Evolutionary conservation across 768 basidiomycete species (phyloP), one percentile per base, ranked within the genome.

Genomic region (Porpolomopsis calyptriformis): DNA sequence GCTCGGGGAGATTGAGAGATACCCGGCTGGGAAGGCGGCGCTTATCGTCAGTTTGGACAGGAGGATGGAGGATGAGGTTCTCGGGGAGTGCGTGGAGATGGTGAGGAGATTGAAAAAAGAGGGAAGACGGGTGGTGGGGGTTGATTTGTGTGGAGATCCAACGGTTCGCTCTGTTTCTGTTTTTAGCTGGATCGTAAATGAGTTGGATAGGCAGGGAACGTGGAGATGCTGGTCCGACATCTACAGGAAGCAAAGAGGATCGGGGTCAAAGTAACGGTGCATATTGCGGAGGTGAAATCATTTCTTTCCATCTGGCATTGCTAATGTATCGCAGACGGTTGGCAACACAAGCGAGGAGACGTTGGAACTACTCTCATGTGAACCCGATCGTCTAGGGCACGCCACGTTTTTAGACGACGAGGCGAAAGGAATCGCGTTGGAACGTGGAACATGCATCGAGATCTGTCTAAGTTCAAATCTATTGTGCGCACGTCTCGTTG

Each of bases 101-200:
- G 82, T 82, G 1, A 67, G 72, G 10, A 57, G 62, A 46, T 56
- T 92, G 46, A 79, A 68, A 48, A 42, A 57, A 2, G 70, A 70
- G 29, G 82, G 85, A 0, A 62, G 78, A 39, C 67, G 79, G 5
- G 67, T 91, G 2, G 80, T 89, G 1, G 88, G 85, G 3, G 62
- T 92, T 2, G 88, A 92, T 61, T 61, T 92, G 2, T 90, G 87
- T 52, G 88, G 88, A 0, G 74, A 88, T 60, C 87, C 87, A 1
- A 57, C 52, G 45, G 68, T 70, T 16, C 16, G 27, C 9, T 46
- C 4, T 34, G 9, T 8, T 36, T 42, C 9, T 14, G 37, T 38
- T 25, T 18, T 35, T 38, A 22, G 14, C 40, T 42, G 22, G 41
- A 25, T 49, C 23, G 6, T 31, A 14, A 33, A 18, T 10, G 18